Evolutionary conservation across 2,329 filamentous ascomycete genomes (phyloP).

Genomic region (Mycosphaerella sp.): DNA sequence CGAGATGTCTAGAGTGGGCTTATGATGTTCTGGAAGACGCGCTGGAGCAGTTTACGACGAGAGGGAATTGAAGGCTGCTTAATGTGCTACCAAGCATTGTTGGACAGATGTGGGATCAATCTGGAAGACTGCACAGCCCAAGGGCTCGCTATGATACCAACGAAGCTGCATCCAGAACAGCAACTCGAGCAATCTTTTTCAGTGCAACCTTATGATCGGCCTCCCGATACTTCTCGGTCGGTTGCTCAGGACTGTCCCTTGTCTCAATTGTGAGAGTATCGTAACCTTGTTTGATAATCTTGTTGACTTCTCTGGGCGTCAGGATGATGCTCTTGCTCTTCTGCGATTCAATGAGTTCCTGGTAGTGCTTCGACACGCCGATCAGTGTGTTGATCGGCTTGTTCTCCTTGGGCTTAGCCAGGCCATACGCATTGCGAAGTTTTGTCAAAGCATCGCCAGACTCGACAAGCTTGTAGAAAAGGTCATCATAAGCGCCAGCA

Average conservation of each 20-base stretch:
- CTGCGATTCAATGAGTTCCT: constrained; percentile 64
- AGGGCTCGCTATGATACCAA: constrained; percentile 14
- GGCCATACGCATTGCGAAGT: constrained; percentile 70
- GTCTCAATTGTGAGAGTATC: constrained; percentile 89
- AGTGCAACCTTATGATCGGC: constrained; percentile 75
- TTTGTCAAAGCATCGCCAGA: constrained; percentile 73
- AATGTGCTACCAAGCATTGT: neutral
- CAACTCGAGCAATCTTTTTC: constrained; percentile 78
- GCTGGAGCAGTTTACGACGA: constrained; percentile 17
- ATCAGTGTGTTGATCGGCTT: constrained; percentile 80
- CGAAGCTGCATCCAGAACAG: constrained; percentile 58
- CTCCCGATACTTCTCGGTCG: constrained; percentile 47
- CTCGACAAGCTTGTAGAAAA: constrained; percentile 98
- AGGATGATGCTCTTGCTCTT: constrained; percentile 53
- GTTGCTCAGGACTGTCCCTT: constrained; percentile 74
- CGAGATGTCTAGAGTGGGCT: constrained; percentile 36
- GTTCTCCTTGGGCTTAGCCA: constrained; percentile 35
- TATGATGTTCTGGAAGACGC: constrained; percentile 25
- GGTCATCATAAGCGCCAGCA: constrained; percentile 81
- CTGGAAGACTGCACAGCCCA: neutral
- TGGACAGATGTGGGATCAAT: neutral
- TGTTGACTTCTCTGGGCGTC: constrained; percentile 75
- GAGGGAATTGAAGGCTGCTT: neutral
- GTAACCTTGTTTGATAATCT: constrained; percentile 93
- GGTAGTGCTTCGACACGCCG: constrained; percentile 78